Evolutionary conservation across 2,329 filamentous ascomycete species (phyloP).

Genomic region (Phaeosphaeria sp.): DNA sequence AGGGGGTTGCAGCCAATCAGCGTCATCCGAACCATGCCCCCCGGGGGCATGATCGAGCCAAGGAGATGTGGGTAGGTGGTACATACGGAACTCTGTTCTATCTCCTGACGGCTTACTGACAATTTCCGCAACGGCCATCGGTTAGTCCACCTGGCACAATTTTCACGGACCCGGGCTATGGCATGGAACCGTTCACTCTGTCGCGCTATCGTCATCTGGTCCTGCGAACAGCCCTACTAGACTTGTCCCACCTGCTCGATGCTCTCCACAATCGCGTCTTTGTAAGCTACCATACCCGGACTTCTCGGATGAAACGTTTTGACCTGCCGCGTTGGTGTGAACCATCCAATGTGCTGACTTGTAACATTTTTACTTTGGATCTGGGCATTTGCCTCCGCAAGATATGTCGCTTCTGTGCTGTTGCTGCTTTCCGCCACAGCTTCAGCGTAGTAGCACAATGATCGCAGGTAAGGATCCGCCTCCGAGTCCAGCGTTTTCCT

Average conservation of each 20-base stretch:
- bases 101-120: too few species aligned
- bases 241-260: conserved; percentile 1
- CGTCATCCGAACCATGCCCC: too few species aligned
- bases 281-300: conserved; percentile 6
- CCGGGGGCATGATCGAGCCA: too few species aligned
- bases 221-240: background rate
- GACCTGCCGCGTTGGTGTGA: conserved; percentile 5
- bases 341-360: conserved; percentile 2
- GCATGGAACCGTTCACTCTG: too few species aligned
- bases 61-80: too few species aligned
- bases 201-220: too few species aligned
- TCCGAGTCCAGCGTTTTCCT: conserved; percentile 1
- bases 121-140: too few species aligned
- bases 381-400: conserved; percentile 5
- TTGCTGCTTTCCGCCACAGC: conserved; percentile 4
- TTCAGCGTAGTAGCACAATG: background rate
- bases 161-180: too few species aligned
- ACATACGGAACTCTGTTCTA: too few species aligned
- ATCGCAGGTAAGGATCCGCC: conserved; percentile 1
- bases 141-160: too few species aligned
- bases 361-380: conserved; percentile 5
- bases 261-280: conserved; percentile 1
- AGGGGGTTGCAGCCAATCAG: too few species aligned
- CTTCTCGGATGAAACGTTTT: conserved; percentile 9
- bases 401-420: conserved; percentile 2